Conservation (phyloP, 495 filamentous ascomycete species). For the Chaetomidium leptoderma region DNA sequence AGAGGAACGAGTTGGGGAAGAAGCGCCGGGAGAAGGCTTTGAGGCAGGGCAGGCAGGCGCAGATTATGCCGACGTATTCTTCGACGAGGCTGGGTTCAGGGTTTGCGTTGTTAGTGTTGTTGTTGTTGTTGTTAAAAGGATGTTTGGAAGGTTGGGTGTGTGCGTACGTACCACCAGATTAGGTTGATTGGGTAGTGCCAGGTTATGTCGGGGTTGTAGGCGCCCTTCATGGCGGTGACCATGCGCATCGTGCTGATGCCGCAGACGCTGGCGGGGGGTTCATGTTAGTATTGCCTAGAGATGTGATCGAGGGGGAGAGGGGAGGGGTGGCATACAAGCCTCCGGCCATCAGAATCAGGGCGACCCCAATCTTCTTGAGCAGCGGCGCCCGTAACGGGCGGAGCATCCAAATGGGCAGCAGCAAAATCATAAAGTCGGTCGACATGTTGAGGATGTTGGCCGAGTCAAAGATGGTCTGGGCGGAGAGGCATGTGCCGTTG, state of each 20-base stretch:
- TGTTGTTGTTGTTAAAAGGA: neutral
- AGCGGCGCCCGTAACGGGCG: slow-evolving; percentile 14
- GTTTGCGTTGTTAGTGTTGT: neutral
- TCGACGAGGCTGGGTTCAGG: slow-evolving; percentile 22
- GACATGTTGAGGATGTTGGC: slow-evolving; percentile 21
- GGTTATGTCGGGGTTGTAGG: slow-evolving; percentile 18
- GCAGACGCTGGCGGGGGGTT: slow-evolving; percentile 15
- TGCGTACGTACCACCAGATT: slow-evolving; percentile 26
- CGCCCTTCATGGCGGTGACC: slow-evolving; percentile 11
- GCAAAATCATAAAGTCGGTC: slow-evolving; percentile 24
- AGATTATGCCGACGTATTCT: slow-evolving; percentile 26
- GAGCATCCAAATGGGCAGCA: slow-evolving; percentile 28
- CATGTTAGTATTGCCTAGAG: too few relatives aligned
- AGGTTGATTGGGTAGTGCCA: slow-evolving; percentile 27
- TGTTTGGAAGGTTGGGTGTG: neutral
- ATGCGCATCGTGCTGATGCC: slow-evolving; percentile 26
- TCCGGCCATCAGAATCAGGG: slow-evolving; percentile 29
- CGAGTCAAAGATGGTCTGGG: slow-evolving; percentile 14
- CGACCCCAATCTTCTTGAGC: slow-evolving; percentile 25
- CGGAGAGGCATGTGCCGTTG: slow-evolving; percentile 23
- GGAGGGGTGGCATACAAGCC: slow-evolving; percentile 26
- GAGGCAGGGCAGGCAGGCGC: slow-evolving; percentile 27
- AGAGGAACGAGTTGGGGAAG: slow-evolving; percentile 20
- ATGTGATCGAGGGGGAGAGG: neutral
- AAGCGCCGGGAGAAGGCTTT: slow-evolving; percentile 20